Evolutionary conservation across 768 basidiomycete genomes (phyloP), one percentile per base, ranked within the genome.

Genomic region (Mycena venus): DNA sequence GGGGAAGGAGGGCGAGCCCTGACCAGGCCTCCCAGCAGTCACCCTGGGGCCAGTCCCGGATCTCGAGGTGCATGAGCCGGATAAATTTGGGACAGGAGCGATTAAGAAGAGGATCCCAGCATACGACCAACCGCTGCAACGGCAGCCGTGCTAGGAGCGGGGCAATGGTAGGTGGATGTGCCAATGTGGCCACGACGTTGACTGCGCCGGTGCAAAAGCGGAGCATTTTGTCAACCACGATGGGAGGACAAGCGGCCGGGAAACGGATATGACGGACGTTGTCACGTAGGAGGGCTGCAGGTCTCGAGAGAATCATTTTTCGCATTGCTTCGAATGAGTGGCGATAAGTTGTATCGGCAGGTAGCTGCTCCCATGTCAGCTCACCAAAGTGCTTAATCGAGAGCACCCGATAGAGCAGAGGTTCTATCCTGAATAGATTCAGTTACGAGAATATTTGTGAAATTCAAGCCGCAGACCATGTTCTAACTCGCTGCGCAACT

Each of bases 91-190:
- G 11, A 44, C 60, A 62, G 60, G 60, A 27, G 60, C 60, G 1
- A 17, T 15, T 4, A 8, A 62, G 8, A 42, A 29, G 60, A 9
- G 9, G 21, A 3, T 23, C 17, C 60, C 40, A 62, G 38, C 19
- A 62, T 27, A 62, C 60, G 60, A 62, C 60, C 60, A 62, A 25
- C 9, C 60, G 60, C 27, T 44, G 60, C 11, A 62, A 23, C 60
- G 40, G 60, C 60, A 62, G 60, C 17, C 8, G 40, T 19, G 8
- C 11, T 17, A 62, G 32, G 11, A 44, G 17, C 60, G 32, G 6
- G 27, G 29, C 11, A 25, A 42, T 27, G 38, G 6, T 19, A n/a
- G 40, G 60, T 11, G 27, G 23, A n/a, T 2, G 9, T 7, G 6
- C 11, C 60, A 62, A 14, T 14, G 60, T 8, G 40, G 29, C 5